Percentiles rank a stretch among this genome's conserved stretches.
phyloP scores from a whole-genome alignment of 202 grass and related monocot genomes.

The Digitaria exilis region DNA sequence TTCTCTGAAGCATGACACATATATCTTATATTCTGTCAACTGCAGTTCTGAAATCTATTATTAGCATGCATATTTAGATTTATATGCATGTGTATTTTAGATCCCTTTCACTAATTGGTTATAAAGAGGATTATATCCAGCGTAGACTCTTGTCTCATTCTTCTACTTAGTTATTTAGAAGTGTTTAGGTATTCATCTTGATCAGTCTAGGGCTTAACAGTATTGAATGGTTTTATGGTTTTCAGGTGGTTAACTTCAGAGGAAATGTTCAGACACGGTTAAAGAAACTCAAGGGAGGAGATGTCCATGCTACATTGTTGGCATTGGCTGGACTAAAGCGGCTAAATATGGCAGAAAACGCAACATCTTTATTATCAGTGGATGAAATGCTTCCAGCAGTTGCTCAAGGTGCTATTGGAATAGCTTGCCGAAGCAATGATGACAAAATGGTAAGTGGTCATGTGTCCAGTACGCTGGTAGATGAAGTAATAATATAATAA shows the following conservation, averaged over 20 bases:
- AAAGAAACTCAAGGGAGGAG: too few species aligned
- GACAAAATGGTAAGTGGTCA: constrained; percentile 82
- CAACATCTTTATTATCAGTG: constrained; percentile 75
- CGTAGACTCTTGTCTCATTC: background rate
- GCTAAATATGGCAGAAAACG: too few species aligned
- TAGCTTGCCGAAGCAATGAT: constrained; percentile 91
- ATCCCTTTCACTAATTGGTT: background rate
- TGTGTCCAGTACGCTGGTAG: constrained; percentile 13
- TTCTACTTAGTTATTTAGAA: constrained; percentile 23
- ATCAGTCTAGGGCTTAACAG: constrained; percentile 24
- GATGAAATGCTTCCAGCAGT: constrained; percentile 98
- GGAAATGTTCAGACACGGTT: constrained; percentile 98
- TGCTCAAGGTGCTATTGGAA: constrained; percentile 98
- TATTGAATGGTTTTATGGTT: constrained; percentile 20
- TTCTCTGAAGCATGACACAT: background rate
- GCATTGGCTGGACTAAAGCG: too few species aligned
- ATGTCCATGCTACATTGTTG: too few species aligned
- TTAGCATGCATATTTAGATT: constrained; percentile 1
- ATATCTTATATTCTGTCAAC: background rate
- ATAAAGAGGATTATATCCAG: background rate
- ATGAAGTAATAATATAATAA: background rate
- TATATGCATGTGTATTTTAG: background rate
- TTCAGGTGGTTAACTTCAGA: constrained; percentile 97
- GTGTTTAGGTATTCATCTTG: constrained; percentile 20
- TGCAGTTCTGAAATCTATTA: background rate